These are phyloP conservation scores for Carpinus fangiana DNA, from an alignment of 306 rosid species.

Conservation along the genomic window DNA sequence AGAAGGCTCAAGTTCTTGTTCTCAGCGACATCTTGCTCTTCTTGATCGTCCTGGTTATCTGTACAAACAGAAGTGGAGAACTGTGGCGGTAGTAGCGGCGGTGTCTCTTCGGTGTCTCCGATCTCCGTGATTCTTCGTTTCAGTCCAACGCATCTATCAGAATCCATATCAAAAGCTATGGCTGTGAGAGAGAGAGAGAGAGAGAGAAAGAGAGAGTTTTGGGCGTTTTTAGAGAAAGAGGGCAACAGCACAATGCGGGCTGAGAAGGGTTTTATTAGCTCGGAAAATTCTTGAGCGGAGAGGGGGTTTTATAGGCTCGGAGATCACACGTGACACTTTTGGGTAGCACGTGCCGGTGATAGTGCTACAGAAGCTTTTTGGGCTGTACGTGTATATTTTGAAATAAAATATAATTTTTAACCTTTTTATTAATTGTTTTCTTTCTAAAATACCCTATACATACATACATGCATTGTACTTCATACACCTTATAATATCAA, in stretches of 20 bases:
- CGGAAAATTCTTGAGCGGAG: too few relatives aligned
- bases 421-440: too few relatives aligned
- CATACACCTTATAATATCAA: too few relatives aligned
- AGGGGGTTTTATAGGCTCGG: too few relatives aligned
- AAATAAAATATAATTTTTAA: too few relatives aligned
- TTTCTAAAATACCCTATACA: too few relatives aligned
- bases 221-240: neutral
- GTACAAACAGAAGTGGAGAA: neutral
- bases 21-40: neutral
- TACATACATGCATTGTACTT: too few relatives aligned
- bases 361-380: neutral
- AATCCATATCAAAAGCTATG: slow-evolving; percentile 21
- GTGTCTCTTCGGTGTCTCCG: slow-evolving; percentile 1
- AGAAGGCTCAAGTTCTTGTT: neutral
- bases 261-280: too few relatives aligned
- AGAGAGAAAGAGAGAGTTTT: neutral
- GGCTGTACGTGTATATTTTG: too few relatives aligned
- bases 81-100: neutral
- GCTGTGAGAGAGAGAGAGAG: neutral
- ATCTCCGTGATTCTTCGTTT: slow-evolving; percentile 12
- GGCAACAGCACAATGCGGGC: too few relatives aligned
- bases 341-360: neutral
- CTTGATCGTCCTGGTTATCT: neutral
- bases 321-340: neutral
- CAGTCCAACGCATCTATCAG: slow-evolving; percentile 17